Conservation (phyloP, 2,329 filamentous ascomycete genomes). For the Hypoxylon rubiginosum region DNA sequence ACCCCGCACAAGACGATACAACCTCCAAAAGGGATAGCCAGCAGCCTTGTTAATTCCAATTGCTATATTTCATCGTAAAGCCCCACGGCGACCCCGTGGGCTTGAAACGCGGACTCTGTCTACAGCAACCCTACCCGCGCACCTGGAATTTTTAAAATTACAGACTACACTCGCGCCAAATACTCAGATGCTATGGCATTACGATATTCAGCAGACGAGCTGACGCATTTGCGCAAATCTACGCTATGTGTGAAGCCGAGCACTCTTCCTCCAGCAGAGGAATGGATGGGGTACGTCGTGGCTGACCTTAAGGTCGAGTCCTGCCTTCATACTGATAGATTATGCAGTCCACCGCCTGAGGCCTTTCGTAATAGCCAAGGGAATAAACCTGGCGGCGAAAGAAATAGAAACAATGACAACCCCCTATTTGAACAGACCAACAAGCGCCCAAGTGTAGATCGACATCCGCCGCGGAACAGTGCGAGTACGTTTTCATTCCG, state of each 20-base stretch:
- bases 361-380: conserved; percentile 58
- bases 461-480: conserved; percentile 68
- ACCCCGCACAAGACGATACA: conserved; percentile 38
- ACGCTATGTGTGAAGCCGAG: conserved; percentile 86
- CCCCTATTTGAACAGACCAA: conserved; percentile 63
- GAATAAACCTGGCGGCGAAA: conserved; percentile 60
- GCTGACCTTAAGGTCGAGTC: conserved; percentile 3
- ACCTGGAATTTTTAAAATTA: conserved; percentile 12
- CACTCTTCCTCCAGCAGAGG: conserved; percentile 84
- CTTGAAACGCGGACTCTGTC: conserved; percentile 2
- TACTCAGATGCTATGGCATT: conserved; percentile 61
- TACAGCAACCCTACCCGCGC: background rate
- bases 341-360: conserved; percentile 60
- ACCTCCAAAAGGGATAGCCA: conserved; percentile 2
- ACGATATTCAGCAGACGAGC: conserved; percentile 81
- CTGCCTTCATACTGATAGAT: conserved; percentile 28
- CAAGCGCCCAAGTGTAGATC: conserved; percentile 65
- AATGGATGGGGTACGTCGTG: conserved; percentile 91
- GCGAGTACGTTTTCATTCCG: conserved; percentile 62
- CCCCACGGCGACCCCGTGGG: background rate
- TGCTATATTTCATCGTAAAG: background rate
- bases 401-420: conserved; percentile 60
- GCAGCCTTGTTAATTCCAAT: conserved; percentile 17
- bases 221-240: conserved; percentile 82
- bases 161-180: background rate